Percentiles rank a stretch among this genome's conserved stretches.
phyloP scores from a whole-genome alignment of 164 flowering plant genomes.

The Piper betle region DNA sequence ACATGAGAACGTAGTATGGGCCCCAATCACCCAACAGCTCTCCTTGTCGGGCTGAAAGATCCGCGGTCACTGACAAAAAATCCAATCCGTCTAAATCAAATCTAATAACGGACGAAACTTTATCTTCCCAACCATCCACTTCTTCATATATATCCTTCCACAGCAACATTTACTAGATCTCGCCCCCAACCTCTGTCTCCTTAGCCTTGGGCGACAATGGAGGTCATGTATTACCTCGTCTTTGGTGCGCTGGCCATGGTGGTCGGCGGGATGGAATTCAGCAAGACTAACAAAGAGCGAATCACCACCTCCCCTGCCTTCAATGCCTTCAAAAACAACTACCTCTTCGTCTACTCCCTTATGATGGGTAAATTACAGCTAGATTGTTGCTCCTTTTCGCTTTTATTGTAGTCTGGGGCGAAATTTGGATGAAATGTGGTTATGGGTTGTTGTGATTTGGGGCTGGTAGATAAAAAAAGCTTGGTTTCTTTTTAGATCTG shows the following conservation, averaged over 20 bases:
- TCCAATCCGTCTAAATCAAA: too few species aligned
- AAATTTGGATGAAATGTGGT: neutral
- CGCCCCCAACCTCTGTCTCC: neutral
- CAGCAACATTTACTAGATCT: neutral
- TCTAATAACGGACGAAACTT: too few species aligned
- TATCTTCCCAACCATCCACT: conserved; percentile 3
- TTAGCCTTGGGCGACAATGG: conserved; percentile 38
- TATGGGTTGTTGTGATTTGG: neutral
- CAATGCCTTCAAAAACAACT: conserved; percentile 95
- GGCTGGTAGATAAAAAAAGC: neutral
- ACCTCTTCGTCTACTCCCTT: conserved; percentile 86
- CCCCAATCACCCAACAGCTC: too few species aligned
- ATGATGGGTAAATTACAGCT: conserved; percentile 73
- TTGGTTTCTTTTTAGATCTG: conserved; percentile 5
- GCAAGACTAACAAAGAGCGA: conserved; percentile 85
- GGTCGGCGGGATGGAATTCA: conserved; percentile 71
- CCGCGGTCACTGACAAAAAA: too few species aligned
- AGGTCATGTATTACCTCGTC: conserved; percentile 64
- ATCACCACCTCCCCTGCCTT: conserved; percentile 64
- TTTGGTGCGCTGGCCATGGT: conserved; percentile 58
- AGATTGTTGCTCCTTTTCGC: conserved; percentile 2
- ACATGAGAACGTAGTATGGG: too few species aligned
- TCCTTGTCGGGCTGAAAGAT: too few species aligned
- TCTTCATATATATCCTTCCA: neutral
- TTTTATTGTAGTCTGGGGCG: too few species aligned